phyloP scores from a whole-genome alignment of 306 rosid species.

The Hylodesmum podocarpum region DNA sequence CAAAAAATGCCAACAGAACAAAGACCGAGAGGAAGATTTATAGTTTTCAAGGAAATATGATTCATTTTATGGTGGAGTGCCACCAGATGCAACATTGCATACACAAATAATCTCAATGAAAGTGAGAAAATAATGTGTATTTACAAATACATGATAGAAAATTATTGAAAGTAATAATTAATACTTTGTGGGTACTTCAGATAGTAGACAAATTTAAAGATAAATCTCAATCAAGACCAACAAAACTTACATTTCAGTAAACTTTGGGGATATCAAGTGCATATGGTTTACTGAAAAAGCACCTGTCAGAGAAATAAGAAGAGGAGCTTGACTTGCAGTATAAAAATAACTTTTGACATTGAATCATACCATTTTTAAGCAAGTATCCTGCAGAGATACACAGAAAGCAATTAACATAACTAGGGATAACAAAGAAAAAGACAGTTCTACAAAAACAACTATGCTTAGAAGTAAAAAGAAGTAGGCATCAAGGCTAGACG shows the following conservation, averaged over 20 bases:
- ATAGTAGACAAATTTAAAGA: neutral
- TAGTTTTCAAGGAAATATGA: neutral
- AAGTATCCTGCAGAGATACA: slow-evolving; percentile 53
- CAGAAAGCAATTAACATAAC: slow-evolving; percentile 19
- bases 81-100: neutral
- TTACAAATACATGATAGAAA: neutral
- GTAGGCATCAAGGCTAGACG: neutral
- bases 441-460: neutral
- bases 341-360: slow-evolving; percentile 40
- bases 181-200: slow-evolving; percentile 6
- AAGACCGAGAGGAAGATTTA: neutral
- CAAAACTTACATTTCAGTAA: neutral
- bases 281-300: slow-evolving; percentile 19
- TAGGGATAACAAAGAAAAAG: neutral
- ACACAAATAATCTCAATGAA: neutral
- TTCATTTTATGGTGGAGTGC: neutral
- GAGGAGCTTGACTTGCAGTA: slow-evolving; percentile 40
- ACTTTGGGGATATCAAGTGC: neutral
- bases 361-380: slow-evolving; percentile 41
- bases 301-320: slow-evolving; percentile 45
- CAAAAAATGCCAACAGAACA: neutral
- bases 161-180: slow-evolving; percentile 9
- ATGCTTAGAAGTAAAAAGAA: neutral
- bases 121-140: neutral
- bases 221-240: slow-evolving; percentile 19